These are phyloP conservation scores for Fraxinus pennsylvanica DNA, from an alignment of 257 asterid genomes.

Conservation along the genomic window DNA sequence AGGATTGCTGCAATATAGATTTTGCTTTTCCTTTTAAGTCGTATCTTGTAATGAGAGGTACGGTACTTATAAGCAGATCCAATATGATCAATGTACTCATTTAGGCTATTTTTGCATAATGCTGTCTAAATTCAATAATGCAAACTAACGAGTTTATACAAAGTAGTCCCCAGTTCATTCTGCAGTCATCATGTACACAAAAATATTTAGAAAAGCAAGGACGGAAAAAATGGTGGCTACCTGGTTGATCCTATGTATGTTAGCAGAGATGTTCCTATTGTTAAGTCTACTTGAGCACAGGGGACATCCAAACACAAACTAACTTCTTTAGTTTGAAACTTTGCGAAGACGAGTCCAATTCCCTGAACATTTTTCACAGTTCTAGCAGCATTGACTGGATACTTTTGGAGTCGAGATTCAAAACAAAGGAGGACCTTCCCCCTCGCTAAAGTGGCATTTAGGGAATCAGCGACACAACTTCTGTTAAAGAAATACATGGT, in stretches of 20 bases:
- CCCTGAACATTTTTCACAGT: slow-evolving; percentile 33
- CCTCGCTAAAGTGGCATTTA: slow-evolving; percentile 35
- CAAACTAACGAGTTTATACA: too few species aligned
- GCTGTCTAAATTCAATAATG: neutral
- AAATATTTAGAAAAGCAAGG: neutral
- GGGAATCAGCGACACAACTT: slow-evolving; percentile 33
- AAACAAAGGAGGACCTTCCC: slow-evolving; percentile 42
- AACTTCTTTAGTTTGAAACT: slow-evolving; percentile 35
- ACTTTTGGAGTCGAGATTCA: slow-evolving; percentile 32
- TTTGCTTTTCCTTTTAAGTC: neutral
- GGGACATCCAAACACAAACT: slow-evolving; percentile 38
- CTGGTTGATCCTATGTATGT: slow-evolving; percentile 36
- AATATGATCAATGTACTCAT: neutral
- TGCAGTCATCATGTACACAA: neutral
- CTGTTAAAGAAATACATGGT: slow-evolving; percentile 18
- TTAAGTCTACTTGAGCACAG: slow-evolving; percentile 42
- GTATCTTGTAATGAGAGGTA: neutral
- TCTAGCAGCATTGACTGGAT: slow-evolving; percentile 24
- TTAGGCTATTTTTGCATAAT: neutral
- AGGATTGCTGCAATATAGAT: slow-evolving; percentile 35
- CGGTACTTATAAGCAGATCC: neutral
- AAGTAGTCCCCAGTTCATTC: neutral
- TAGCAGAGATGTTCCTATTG: slow-evolving; percentile 35
- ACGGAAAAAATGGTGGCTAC: slow-evolving; percentile 15
- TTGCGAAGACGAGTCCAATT: slow-evolving; percentile 35